A percentile compares a stretch with the other conserved stretches of the same genome.
Conservation (phyloP, 1,284 basidiomycete genomes). For the Ceratorhiza oryzae-sativae region DNA sequence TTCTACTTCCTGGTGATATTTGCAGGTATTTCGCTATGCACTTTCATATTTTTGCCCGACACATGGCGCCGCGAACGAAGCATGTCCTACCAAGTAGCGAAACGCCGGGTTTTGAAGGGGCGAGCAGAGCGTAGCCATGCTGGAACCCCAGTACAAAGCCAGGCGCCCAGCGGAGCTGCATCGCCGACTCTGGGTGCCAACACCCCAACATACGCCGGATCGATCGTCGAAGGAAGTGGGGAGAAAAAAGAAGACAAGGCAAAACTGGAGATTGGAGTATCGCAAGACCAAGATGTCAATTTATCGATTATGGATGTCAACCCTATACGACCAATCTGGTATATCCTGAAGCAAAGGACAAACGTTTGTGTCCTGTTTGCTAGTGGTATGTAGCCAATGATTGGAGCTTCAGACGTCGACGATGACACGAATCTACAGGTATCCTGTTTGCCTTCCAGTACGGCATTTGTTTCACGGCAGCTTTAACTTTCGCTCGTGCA, state of each 20-base stretch:
- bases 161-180: constrained; percentile 19
- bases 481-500: constrained; percentile 65
- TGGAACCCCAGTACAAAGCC: constrained; percentile 1
- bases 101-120: constrained; percentile 45
- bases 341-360: constrained; percentile 66
- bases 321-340: constrained; percentile 66
- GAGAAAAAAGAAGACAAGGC: constrained; percentile 9
- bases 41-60: constrained; percentile 78
- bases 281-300: constrained; percentile 54
- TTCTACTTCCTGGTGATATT: constrained; percentile 83
- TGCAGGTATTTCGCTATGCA: constrained; percentile 61
- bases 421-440: constrained; percentile 54
- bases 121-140: constrained; percentile 40
- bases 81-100: constrained; percentile 71
- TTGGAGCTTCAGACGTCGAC: neutral
- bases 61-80: constrained; percentile 85
- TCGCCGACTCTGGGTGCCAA: constrained; percentile 41
- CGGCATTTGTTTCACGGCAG: constrained; percentile 72
- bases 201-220: constrained; percentile 44
- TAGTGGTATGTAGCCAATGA: constrained; percentile 61
- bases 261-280: neutral
- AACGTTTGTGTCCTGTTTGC: constrained; percentile 72
- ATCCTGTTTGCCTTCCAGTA: constrained; percentile 75
- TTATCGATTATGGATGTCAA: constrained; percentile 75
- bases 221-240: constrained; percentile 7